Evolutionary conservation across 2,329 filamentous ascomycete genomes (phyloP), one percentile per base, ranked within the genome.

Genomic region (Colletotrichum camelliae): DNA sequence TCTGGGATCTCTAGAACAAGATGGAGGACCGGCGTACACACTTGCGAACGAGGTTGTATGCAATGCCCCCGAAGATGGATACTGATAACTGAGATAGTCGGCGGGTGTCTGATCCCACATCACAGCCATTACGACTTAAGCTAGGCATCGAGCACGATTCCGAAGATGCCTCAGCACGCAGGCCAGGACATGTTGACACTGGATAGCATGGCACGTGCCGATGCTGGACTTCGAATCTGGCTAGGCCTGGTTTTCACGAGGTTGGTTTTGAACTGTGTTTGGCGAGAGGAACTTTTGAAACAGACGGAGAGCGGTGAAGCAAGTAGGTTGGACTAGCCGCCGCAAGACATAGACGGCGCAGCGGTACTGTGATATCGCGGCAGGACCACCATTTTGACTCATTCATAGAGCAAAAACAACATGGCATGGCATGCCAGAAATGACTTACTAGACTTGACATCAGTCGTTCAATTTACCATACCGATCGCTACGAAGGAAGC

Each of bases 391-490:
- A 13, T 13, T 52, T 21, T 21, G 0, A 2, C 43, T 13, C n/a
- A 0, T 48, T 0, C 10, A 24, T 13, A 24, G n/a, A 52, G 10
- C 43, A 52, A 48, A 18, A 48, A 12, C 18, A 48, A 18, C 39
- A 48, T 21, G 3, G 8, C 16, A 43, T 43, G 7, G 5, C 43
- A 52, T 21, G 43, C 0, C 1, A 52, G 43, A 21, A 13, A 52
- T 13, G 43, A 1, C 43, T 48, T 0, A 2, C 0, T 2, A n/a
- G 39, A n/a, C 43, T 13, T 21, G 6, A 13, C 0, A 21, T 21
- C n/a, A 21, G 1, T 4, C n/a, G 43, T 24, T 1, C n/a, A 13
- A 24, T 21, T 52, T 4, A 52, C 43, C 43, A 1, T n/a, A 13
- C 43, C 2, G 43, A 13, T 52, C n/a, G 21, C 43, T 52, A 13